Conservation (phyloP, 2,329 filamentous ascomycete genomes). For the Nemania sp. region DNA sequence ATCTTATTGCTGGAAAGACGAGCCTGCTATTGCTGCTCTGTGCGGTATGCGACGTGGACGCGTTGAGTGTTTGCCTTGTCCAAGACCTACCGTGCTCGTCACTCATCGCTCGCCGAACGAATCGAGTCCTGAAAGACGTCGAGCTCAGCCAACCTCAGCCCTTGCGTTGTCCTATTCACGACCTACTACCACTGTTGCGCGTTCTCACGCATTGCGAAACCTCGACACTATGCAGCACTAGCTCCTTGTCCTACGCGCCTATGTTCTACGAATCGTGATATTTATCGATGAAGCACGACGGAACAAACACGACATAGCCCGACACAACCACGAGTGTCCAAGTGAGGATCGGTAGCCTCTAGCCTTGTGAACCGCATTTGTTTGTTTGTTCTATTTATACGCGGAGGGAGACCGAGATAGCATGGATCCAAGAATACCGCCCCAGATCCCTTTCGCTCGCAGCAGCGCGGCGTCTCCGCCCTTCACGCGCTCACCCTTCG, state of each 20-base stretch:
- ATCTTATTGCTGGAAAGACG: background rate
- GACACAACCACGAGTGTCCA: no score
- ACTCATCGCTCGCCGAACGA: background rate
- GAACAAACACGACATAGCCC: no score
- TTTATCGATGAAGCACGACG: no score
- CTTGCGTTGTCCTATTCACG: background rate
- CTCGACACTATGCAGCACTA: background rate
- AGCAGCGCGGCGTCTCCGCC: conserved; percentile 34
- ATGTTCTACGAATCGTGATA: no score
- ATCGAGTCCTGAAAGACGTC: background rate
- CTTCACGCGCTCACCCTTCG: conserved; percentile 34
- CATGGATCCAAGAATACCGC: conserved; percentile 38
- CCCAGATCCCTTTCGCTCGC: conserved; percentile 36
- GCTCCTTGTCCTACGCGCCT: no score
- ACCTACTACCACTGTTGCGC: background rate
- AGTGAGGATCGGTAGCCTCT: no score
- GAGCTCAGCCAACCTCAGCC: background rate
- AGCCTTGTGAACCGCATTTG: background rate
- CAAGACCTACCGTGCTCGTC: background rate
- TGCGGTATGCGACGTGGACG: background rate
- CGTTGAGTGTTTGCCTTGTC: background rate
- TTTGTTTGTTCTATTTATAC: background rate
- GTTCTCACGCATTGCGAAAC: background rate
- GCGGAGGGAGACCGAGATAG: background rate
- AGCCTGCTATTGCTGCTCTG: background rate